Percentiles rank a stretch among this genome's conserved stretches.
Evolutionary conservation across 768 basidiomycete species (phyloP).

Genomic region (Plicaturopsis crispa): DNA sequence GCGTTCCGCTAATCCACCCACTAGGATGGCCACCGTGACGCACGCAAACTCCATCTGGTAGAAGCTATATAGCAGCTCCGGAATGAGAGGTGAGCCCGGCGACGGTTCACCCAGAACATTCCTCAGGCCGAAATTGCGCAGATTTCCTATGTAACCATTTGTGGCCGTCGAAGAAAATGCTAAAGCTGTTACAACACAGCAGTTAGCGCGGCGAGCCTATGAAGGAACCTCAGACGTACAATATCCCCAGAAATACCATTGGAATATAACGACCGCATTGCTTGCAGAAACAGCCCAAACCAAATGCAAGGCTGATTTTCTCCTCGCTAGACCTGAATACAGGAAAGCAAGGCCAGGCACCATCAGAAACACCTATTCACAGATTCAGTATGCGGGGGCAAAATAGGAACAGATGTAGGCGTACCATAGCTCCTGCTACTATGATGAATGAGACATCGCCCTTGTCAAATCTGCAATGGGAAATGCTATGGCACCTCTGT

Average conservation of each 20-base stretch:
- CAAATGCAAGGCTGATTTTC: conserved; percentile 65
- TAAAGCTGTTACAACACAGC: conserved; percentile 30
- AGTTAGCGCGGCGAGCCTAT: too few relatives aligned
- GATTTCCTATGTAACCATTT: conserved; percentile 74
- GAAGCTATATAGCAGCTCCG: conserved; percentile 76
- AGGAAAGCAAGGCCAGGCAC: conserved; percentile 70
- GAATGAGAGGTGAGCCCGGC: conserved; percentile 75
- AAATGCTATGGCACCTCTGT: not conserved
- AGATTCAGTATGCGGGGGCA: not conserved
- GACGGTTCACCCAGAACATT: conserved; percentile 66
- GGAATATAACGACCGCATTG: conserved; percentile 71
- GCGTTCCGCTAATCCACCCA: conserved; percentile 82
- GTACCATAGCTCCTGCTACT: conserved; percentile 58
- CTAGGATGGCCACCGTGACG: conserved; percentile 69
- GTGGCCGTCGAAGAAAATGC: conserved; percentile 75
- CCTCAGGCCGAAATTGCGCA: conserved; percentile 70
- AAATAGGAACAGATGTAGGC: not conserved
- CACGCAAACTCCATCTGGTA: conserved; percentile 86
- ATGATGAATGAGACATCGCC: conserved; percentile 71
- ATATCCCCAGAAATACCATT: conserved; percentile 84
- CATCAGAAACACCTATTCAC: conserved; percentile 47
- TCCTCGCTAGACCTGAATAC: conserved; percentile 64
- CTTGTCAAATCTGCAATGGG: conserved; percentile 46
- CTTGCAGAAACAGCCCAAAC: conserved; percentile 69
- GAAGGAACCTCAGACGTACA: conserved; percentile 24